These are phyloP conservation scores for Acrocalymma vagum DNA, from an alignment of 2,329 filamentous ascomycete genomes.

Conservation along the genomic window DNA sequence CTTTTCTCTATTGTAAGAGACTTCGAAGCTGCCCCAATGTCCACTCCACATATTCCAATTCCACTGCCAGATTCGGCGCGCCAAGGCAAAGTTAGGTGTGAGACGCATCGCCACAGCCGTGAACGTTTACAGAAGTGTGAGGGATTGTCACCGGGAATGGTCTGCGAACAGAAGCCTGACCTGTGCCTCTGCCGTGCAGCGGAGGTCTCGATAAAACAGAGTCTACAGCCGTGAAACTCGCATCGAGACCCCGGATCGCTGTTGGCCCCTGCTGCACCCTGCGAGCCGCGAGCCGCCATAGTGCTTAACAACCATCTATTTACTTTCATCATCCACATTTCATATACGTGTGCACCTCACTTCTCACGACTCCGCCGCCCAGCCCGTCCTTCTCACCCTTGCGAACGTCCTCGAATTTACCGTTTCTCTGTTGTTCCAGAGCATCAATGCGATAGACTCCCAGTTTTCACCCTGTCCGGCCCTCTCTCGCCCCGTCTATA, in stretches of 20 bases:
- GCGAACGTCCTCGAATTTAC: conserved; percentile 5
- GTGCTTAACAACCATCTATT: conserved; percentile 35
- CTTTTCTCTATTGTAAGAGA: too few relatives aligned
- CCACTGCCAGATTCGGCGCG: too few relatives aligned
- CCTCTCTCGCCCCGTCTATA: conserved; percentile 19
- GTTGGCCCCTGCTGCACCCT: conserved; percentile 20
- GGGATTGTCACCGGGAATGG: too few relatives aligned
- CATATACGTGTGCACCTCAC: conserved; percentile 9
- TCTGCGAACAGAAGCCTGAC: too few relatives aligned
- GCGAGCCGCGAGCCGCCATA: conserved; percentile 17
- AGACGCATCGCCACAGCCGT: too few relatives aligned
- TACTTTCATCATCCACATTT: conserved; percentile 22
- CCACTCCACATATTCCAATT: too few relatives aligned
- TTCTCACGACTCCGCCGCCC: conserved; percentile 9
- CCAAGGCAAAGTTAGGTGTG: too few relatives aligned
- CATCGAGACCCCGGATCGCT: conserved; percentile 18
- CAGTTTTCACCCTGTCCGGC: conserved; percentile 4
- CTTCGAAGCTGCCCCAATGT: too few relatives aligned
- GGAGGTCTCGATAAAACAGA: too few relatives aligned
- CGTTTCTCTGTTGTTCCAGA: conserved; percentile 7
- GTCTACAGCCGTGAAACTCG: too few relatives aligned
- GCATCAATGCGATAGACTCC: conserved; percentile 34
- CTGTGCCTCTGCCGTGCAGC: too few relatives aligned
- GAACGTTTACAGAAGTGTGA: too few relatives aligned
- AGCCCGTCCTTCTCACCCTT: background rate